Evolutionary conservation across 805 yeast species (phyloP).

Genomic region (Lachancea quebecensis): DNA sequence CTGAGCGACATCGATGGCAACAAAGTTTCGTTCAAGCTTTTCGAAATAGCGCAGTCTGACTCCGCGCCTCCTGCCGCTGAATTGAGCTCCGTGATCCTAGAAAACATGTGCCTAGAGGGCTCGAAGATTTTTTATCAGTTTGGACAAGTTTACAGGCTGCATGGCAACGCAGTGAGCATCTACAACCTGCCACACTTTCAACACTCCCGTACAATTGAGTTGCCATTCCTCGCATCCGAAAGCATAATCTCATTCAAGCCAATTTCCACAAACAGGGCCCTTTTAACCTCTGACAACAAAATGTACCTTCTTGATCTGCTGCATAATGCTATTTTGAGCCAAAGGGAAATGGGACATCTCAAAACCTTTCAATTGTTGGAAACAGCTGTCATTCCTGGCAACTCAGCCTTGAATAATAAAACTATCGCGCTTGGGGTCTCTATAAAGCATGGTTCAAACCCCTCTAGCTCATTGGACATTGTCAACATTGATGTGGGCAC

Average conservation of each 20-base stretch:
- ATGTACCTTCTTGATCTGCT: constrained; percentile 26
- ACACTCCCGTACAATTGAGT: constrained; percentile 12
- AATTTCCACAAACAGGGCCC: constrained; percentile 25
- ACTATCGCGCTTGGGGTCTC: constrained; percentile 29
- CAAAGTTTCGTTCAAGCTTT: constrained; percentile 22
- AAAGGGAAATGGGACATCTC: constrained; percentile 23
- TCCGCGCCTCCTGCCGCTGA: constrained; percentile 17
- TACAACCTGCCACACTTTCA: constrained; percentile 26
- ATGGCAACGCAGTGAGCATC: constrained; percentile 12
- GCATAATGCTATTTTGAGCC: constrained; percentile 21
- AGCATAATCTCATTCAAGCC: constrained; percentile 22
- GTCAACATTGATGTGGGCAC: constrained; percentile 51
- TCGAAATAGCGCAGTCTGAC: constrained; percentile 13
- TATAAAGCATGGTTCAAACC: constrained; percentile 22
- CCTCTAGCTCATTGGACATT: constrained; percentile 27
- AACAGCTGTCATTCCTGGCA: constrained; percentile 18
- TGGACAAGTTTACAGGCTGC: constrained; percentile 24
- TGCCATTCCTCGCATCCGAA: constrained; percentile 21
- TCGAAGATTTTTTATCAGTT: constrained; percentile 24
- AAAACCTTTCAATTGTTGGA: constrained; percentile 25
- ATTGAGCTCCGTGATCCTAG: constrained; percentile 22
- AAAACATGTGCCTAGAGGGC: constrained; percentile 14
- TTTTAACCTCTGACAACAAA: constrained; percentile 25
- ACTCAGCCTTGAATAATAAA: constrained; percentile 11
- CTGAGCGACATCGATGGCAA: constrained; percentile 18